A percentile compares a stretch with the other conserved stretches of the same genome.
These are phyloP conservation scores for Paraphaeosphaeria sporulosa DNA, from an alignment of 2,329 filamentous ascomycete species.

Conservation along the genomic window DNA sequence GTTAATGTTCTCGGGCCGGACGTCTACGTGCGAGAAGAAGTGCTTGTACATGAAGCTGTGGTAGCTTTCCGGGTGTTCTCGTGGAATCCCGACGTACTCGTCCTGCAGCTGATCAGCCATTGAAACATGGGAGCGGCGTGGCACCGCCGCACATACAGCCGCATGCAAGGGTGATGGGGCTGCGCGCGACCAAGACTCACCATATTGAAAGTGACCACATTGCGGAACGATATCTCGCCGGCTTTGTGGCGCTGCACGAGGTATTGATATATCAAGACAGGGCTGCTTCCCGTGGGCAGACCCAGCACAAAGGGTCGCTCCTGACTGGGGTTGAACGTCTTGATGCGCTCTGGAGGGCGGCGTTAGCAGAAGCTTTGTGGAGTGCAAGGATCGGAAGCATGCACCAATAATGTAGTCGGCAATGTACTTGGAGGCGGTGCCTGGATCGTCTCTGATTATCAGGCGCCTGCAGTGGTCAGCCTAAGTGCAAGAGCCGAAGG, in stretches of 20 bases:
- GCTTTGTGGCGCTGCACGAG: slow-evolving; percentile 76
- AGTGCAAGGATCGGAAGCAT: slow-evolving; percentile 30
- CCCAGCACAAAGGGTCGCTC: slow-evolving; percentile 82
- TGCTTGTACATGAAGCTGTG: slow-evolving; percentile 94
- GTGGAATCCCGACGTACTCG: slow-evolving; percentile 84
- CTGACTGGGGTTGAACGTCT: slow-evolving; percentile 74
- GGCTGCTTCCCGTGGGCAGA: slow-evolving; percentile 83
- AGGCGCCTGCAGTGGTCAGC: slow-evolving; percentile 70
- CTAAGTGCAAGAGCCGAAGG: slow-evolving; percentile 22
- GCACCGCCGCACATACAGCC: slow-evolving; percentile 16
- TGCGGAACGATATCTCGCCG: slow-evolving; percentile 80
- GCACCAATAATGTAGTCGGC: slow-evolving; percentile 80
- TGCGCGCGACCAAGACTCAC: slow-evolving; percentile 53
- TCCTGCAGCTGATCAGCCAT: slow-evolving; percentile 61
- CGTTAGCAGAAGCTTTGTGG: slow-evolving; percentile 31
- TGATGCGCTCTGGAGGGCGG: slow-evolving; percentile 71
- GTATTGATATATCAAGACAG: slow-evolving; percentile 77
- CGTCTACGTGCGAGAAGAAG: slow-evolving; percentile 87
- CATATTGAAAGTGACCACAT: slow-evolving; percentile 95
- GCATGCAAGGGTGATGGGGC: slow-evolving; percentile 23
- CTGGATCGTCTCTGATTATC: slow-evolving; percentile 78
- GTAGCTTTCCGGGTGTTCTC: slow-evolving; percentile 85
- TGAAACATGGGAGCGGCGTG: slow-evolving; percentile 26
- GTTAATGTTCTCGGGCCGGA: slow-evolving; percentile 82
- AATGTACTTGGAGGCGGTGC: slow-evolving; percentile 75